Evolutionary conservation across 2,329 filamentous ascomycete species (phyloP).

Genomic region (Balansia obtecta): DNA sequence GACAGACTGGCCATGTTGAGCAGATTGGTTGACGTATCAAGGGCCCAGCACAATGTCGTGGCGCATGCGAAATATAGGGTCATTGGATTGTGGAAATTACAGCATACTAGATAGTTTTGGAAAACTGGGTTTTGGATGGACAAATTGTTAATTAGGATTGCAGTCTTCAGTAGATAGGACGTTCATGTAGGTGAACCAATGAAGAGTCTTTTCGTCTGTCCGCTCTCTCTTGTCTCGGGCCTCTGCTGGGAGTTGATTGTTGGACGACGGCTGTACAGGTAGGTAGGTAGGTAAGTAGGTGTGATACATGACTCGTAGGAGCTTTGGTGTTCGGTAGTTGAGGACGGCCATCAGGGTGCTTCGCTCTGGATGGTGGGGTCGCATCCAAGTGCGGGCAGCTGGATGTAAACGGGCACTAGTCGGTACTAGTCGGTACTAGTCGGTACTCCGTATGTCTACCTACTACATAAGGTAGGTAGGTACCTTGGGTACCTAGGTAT

Average conservation of each 20-base stretch:
- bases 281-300: too few species aligned
- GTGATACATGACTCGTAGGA: not conserved
- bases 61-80: slow-evolving; percentile 13
- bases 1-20: not conserved
- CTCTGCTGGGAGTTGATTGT: not conserved
- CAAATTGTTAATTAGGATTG: slow-evolving; percentile 20
- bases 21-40: not conserved
- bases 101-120: slow-evolving; percentile 5
- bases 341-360: slow-evolving; percentile 8
- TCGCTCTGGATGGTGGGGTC: too few species aligned
- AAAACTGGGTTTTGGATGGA: slow-evolving; percentile 12
- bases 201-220: slow-evolving; percentile 16
- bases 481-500: too few species aligned
- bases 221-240: not conserved
- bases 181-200: slow-evolving; percentile 29
- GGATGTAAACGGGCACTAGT: too few species aligned
- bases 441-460: too few species aligned
- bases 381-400: too few species aligned
- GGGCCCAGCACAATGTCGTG: slow-evolving; percentile 7
- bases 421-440: too few species aligned
- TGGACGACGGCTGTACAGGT: not conserved
- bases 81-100: slow-evolving; percentile 15
- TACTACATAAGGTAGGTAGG: too few species aligned
- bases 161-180: slow-evolving; percentile 30
- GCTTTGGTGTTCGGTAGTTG: not conserved